A percentile compares a stretch with the other conserved stretches of the same genome.
phyloP scores from a whole-genome alignment of 805 yeast species.

The Metschnikowia vanudenii region DNA sequence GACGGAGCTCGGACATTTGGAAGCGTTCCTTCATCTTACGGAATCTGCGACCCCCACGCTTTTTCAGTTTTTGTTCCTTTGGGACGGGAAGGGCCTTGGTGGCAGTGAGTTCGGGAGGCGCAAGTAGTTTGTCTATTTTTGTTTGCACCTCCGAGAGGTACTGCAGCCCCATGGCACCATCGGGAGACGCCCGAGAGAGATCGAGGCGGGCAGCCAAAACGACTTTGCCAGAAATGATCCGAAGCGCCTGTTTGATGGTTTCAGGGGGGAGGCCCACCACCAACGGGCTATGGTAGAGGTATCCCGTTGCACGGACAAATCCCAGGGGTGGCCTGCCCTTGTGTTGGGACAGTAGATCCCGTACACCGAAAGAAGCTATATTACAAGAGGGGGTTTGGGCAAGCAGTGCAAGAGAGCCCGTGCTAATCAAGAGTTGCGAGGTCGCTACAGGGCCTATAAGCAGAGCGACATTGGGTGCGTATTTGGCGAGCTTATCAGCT shows the following conservation, averaged over 20 bases:
- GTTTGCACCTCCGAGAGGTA: conserved; percentile 59
- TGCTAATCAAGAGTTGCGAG: conserved; percentile 64
- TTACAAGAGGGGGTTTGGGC: conserved; percentile 80
- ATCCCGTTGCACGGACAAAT: conserved; percentile 65
- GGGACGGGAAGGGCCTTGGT: conserved; percentile 73
- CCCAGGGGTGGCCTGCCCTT: conserved; percentile 24
- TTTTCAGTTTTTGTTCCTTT: conserved; percentile 70
- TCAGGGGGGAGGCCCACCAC: conserved; percentile 60
- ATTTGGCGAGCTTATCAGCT: conserved; percentile 49
- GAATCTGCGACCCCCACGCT: conserved; percentile 80
- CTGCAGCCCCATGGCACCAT: conserved; percentile 55
- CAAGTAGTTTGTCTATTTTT: conserved; percentile 67
- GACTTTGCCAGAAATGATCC: conserved; percentile 77
- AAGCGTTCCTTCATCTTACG: conserved; percentile 80
- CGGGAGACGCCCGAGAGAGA: conserved; percentile 38
- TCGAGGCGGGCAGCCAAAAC: conserved; percentile 85
- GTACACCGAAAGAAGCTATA: conserved; percentile 70
- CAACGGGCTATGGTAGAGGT: conserved; percentile 57
- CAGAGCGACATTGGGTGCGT: conserved; percentile 79
- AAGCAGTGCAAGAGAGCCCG: conserved; percentile 67
- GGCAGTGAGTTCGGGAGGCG: conserved; percentile 69
- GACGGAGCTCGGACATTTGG: conserved; percentile 75
- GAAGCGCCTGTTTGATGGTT: conserved; percentile 63
- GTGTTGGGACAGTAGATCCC: conserved; percentile 34
- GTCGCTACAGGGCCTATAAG: conserved; percentile 72